Evolutionary conservation across 345 rosid genomes (phyloP).

Genomic region (Corymbia maculata): DNA sequence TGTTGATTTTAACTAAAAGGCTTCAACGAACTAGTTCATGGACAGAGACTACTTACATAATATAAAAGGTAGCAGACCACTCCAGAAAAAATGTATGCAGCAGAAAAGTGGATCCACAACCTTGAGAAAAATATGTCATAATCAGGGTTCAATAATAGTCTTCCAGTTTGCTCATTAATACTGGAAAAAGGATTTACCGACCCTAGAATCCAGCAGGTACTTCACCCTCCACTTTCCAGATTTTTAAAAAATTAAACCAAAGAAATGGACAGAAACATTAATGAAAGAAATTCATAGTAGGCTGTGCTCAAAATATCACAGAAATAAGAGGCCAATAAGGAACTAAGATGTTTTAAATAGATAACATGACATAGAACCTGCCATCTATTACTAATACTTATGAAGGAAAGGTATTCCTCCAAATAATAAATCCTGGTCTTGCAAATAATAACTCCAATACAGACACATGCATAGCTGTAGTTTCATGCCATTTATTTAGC

Average conservation of each 20-base stretch:
- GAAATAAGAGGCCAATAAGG: background rate
- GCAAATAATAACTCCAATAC: background rate
- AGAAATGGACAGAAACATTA: background rate
- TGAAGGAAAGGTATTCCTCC: background rate
- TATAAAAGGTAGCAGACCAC: constrained; percentile 87
- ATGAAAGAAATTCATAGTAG: background rate
- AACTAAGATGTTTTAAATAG: background rate
- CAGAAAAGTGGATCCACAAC: constrained; percentile 93
- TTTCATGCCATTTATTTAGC: background rate
- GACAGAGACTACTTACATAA: constrained; percentile 39
- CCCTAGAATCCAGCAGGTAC: background rate
- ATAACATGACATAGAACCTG: background rate
- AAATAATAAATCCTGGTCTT: background rate
- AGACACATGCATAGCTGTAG: background rate
- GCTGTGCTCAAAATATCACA: background rate
- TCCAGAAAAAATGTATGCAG: constrained; percentile 75
- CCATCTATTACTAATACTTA: background rate
- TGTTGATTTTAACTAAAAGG: background rate
- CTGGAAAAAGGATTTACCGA: background rate
- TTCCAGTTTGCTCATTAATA: background rate
- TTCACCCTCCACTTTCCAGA: background rate
- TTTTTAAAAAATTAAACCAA: background rate
- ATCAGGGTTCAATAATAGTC: background rate
- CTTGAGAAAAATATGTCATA: constrained; percentile 24
- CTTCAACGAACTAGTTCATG: background rate